These are phyloP conservation scores for Talaromyces verruculosus DNA, from an alignment of 2,329 filamentous ascomycete genomes.

Conservation along the genomic window DNA sequence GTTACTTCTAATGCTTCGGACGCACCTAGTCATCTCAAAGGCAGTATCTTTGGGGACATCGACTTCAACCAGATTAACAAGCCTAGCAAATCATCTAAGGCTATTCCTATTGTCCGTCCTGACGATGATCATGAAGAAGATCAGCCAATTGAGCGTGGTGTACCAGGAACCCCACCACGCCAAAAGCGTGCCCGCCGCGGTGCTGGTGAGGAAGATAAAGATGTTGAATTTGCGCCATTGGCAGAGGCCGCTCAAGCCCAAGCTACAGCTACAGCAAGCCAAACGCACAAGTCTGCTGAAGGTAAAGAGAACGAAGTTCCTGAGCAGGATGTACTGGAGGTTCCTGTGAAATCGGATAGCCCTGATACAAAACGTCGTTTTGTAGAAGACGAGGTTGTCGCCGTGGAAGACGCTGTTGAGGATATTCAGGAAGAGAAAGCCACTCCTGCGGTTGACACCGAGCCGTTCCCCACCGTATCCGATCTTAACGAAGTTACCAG, in stretches of 20 bases:
- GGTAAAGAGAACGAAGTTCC: slow-evolving; percentile 41
- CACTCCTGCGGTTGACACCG: slow-evolving; percentile 6
- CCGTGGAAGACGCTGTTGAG: neutral
- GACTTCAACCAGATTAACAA: slow-evolving; percentile 63
- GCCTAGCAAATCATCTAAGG: slow-evolving; percentile 72
- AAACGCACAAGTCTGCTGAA: slow-evolving; percentile 32
- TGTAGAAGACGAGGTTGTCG: slow-evolving; percentile 31
- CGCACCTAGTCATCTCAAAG: slow-evolving; percentile 26
- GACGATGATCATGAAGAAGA: slow-evolving; percentile 54
- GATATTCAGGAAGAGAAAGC: slow-evolving; percentile 6
- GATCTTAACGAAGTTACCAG: neutral
- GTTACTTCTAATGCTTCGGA: slow-evolving; percentile 29
- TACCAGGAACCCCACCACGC: slow-evolving; percentile 62
- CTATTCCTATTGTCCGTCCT: slow-evolving; percentile 75
- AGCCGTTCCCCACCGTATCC: slow-evolving; percentile 9
- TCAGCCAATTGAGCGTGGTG: slow-evolving; percentile 54
- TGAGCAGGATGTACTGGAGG: slow-evolving; percentile 33
- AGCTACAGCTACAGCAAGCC: slow-evolving; percentile 26
- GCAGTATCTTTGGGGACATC: slow-evolving; percentile 68
- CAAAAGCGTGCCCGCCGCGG: slow-evolving; percentile 71
- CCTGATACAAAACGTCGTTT: slow-evolving; percentile 21
- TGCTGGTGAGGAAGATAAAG: slow-evolving; percentile 67
- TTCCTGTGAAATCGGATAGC: slow-evolving; percentile 30
- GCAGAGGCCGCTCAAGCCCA: slow-evolving; percentile 34
- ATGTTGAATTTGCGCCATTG: slow-evolving; percentile 68